Conservation (phyloP, 805 yeast genomes). For the Pichia ethanolica region DNA sequence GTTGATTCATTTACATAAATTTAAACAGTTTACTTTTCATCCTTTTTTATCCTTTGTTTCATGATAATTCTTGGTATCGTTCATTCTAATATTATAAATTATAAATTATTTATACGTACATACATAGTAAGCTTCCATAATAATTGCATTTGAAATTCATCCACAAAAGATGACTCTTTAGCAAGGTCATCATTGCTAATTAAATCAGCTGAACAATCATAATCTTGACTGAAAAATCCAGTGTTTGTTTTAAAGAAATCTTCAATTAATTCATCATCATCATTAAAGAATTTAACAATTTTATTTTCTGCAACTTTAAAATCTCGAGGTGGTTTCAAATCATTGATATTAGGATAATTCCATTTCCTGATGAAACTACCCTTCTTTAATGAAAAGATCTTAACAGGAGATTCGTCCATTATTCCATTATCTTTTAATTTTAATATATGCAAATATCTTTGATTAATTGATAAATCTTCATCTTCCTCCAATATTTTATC, state of each 20-base stretch:
- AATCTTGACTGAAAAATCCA: slow-evolving; percentile 5
- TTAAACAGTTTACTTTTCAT: too few species aligned
- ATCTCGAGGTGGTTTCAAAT: neutral
- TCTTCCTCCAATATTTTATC: slow-evolving; percentile 1
- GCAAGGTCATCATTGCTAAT: neutral
- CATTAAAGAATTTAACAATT: neutral
- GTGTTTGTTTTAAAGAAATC: slow-evolving; percentile 2
- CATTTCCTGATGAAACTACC: slow-evolving; percentile 4
- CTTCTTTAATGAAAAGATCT: neutral
- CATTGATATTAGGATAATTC: slow-evolving; percentile 1
- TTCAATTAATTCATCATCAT: neutral
- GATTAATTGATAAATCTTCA: neutral
- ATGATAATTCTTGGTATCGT: too few species aligned
- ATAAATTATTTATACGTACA: slow-evolving; percentile 5
- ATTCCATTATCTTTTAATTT: neutral
- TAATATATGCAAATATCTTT: slow-evolving; percentile 1
- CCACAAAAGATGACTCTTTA: neutral
- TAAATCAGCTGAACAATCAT: neutral
- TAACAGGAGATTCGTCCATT: neutral
- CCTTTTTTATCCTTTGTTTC: too few species aligned
- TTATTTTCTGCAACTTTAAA: neutral
- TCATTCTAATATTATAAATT: too few species aligned
- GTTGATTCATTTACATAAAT: too few species aligned
- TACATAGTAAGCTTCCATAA: slow-evolving; percentile 5
- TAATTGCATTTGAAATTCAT: slow-evolving; percentile 1